phyloP scores from a whole-genome alignment of 495 filamentous ascomycete species.

The Glutinoglossum americanum region DNA sequence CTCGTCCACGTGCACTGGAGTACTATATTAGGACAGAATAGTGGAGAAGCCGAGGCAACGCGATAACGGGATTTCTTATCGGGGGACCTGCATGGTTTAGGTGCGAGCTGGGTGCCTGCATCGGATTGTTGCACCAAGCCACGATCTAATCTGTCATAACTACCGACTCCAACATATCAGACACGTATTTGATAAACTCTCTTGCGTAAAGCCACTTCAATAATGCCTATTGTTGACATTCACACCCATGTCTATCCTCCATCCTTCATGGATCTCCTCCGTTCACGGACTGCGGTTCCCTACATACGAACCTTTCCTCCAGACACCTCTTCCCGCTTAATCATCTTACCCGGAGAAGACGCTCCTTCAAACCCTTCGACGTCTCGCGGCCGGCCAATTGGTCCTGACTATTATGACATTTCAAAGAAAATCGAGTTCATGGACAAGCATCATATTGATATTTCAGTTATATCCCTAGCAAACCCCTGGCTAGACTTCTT shows the following conservation, averaged over 20 bases:
- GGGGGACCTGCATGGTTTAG: no score
- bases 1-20: no score
- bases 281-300: slow-evolving; percentile 51
- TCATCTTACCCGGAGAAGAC: slow-evolving; percentile 53
- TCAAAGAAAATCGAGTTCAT: slow-evolving; percentile 66
- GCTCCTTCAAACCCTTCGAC: slow-evolving; percentile 32
- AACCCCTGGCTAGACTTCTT: slow-evolving; percentile 96
- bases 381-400: slow-evolving; percentile 47
- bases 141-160: no score
- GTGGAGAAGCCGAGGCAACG: no score
- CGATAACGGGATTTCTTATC: no score
- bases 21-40: no score
- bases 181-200: no score
- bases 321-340: slow-evolving; percentile 40
- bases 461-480: slow-evolving; percentile 71
- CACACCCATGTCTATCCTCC: slow-evolving; percentile 92
- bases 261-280: slow-evolving; percentile 60
- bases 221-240: slow-evolving; percentile 42
- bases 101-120: no score
- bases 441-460: slow-evolving; percentile 58
- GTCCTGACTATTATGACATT: slow-evolving; percentile 49
- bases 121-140: no score
- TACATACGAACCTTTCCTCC: slow-evolving; percentile 52
- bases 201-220: neutral
- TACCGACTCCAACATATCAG: no score